These are phyloP conservation scores for Scleroderma bovista DNA, from an alignment of 768 basidiomycete species.

Conservation along the genomic window DNA sequence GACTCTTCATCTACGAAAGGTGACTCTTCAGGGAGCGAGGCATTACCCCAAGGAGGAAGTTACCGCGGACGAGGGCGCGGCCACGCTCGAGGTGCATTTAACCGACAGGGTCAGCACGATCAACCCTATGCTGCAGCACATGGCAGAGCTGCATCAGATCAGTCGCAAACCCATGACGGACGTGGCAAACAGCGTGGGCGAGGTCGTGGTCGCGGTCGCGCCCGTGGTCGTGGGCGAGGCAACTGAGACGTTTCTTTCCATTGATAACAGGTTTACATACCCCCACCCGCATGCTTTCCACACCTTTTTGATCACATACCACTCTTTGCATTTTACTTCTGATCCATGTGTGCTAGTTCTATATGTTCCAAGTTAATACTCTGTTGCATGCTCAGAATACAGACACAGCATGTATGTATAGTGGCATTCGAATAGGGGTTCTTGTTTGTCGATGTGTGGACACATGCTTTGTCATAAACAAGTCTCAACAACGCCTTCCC, in stretches of 20 bases:
- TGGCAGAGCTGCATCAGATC: slow-evolving; percentile 6
- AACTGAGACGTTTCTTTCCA: not conserved
- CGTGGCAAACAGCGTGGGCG: slow-evolving; percentile 35
- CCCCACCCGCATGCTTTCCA: not conserved
- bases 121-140: slow-evolving; percentile 8
- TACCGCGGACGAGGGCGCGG: slow-evolving; percentile 7
- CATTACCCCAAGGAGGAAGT: slow-evolving; percentile 1
- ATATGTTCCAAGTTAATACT: too few relatives aligned
- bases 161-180: slow-evolving; percentile 18
- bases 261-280: slow-evolving; percentile 1
- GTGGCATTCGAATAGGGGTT: not conserved
- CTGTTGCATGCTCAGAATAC: too few relatives aligned
- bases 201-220: slow-evolving; percentile 37
- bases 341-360: not conserved
- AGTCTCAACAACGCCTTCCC: slow-evolving; percentile 8
- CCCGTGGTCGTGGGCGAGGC: slow-evolving; percentile 7
- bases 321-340: not conserved
- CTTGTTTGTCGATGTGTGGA: not conserved
- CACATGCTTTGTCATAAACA: slow-evolving; percentile 13
- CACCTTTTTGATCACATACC: not conserved
- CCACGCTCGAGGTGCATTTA: slow-evolving; percentile 1
- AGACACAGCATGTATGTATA: too few relatives aligned
- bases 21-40: slow-evolving; percentile 9
- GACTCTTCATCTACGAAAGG: slow-evolving; percentile 10
- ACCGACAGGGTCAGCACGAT: not conserved